phyloP scores from a whole-genome alignment of 164 flowering plant genomes.

The Santalum album region DNA sequence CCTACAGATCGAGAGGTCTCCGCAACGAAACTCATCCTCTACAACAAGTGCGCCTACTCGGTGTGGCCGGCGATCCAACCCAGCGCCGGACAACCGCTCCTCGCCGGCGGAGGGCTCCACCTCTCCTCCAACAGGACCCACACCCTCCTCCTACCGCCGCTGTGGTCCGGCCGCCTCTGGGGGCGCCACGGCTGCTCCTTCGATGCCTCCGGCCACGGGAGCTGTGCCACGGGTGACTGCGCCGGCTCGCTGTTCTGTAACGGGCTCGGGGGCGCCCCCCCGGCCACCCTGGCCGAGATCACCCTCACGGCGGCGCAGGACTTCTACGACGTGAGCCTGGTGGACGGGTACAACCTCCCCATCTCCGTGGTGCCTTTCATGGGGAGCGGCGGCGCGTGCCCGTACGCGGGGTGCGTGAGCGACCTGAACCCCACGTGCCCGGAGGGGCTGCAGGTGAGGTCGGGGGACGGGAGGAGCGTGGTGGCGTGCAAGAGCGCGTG shows the following conservation, averaged over 20 bases:
- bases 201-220: constrained; percentile 57
- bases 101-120: constrained; percentile 76
- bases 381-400: constrained; percentile 62
- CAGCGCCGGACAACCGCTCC: constrained; percentile 63
- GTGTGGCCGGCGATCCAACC: constrained; percentile 97
- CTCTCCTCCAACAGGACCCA: constrained; percentile 53
- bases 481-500: constrained; percentile 94
- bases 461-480: constrained; percentile 41
- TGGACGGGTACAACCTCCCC: constrained; percentile 85
- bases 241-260: constrained; percentile 77
- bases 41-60: constrained; percentile 71
- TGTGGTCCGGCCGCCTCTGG: constrained; percentile 97
- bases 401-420: constrained; percentile 79
- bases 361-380: constrained; percentile 58
- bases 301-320: constrained; percentile 71
- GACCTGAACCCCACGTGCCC: constrained; percentile 90
- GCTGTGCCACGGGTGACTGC: constrained; percentile 90
- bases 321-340: constrained; percentile 93
- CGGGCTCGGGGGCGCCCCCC: constrained; percentile 80
- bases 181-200: constrained; percentile 87
- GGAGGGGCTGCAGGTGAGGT: constrained; percentile 65
- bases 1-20: constrained; percentile 17
- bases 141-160: constrained; percentile 50
- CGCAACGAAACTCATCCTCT: constrained; percentile 50
- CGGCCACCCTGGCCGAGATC: constrained; percentile 89